Conservation (phyloP, 2,329 filamentous ascomycete genomes). For the Pseudogymnoascus sp. region DNA sequence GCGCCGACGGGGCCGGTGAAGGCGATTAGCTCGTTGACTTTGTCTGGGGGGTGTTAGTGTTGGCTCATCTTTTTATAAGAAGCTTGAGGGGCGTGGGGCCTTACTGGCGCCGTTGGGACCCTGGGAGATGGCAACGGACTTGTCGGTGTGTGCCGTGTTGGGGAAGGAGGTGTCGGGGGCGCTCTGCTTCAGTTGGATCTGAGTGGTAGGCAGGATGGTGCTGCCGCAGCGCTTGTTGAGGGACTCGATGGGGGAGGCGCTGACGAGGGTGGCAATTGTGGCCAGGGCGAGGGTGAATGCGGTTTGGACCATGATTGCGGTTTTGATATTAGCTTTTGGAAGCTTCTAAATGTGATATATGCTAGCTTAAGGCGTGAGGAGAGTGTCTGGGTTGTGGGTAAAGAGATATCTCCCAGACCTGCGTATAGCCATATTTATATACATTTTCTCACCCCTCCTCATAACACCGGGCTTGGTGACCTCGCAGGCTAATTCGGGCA, state of each 20-base stretch:
- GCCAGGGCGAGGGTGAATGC: background rate
- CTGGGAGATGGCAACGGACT: background rate
- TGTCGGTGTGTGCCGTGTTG: background rate
- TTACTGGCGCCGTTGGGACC: background rate
- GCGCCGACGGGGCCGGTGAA: background rate
- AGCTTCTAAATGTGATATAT: background rate
- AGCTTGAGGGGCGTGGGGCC: background rate
- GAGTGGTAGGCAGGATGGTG: background rate
- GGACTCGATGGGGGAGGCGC: background rate
- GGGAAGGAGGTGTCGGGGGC: background rate
- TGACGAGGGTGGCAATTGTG: background rate
- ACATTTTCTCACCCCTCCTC: background rate
- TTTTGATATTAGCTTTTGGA: background rate
- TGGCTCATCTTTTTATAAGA: background rate
- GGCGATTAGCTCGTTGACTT: background rate
- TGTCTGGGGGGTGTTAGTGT: background rate
- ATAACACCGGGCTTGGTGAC: background rate
- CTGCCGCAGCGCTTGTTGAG: conserved; percentile 3
- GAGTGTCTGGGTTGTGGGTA: background rate
- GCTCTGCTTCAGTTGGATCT: background rate
- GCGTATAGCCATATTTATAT: background rate
- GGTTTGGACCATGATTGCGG: background rate
- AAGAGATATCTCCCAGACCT: background rate
- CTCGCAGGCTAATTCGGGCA: background rate
- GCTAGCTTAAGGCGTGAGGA: background rate